Evolutionary conservation across 352 stramenopile genomes (phyloP).

Genomic region (Hyaloperonospora arabidopsidis): DNA sequence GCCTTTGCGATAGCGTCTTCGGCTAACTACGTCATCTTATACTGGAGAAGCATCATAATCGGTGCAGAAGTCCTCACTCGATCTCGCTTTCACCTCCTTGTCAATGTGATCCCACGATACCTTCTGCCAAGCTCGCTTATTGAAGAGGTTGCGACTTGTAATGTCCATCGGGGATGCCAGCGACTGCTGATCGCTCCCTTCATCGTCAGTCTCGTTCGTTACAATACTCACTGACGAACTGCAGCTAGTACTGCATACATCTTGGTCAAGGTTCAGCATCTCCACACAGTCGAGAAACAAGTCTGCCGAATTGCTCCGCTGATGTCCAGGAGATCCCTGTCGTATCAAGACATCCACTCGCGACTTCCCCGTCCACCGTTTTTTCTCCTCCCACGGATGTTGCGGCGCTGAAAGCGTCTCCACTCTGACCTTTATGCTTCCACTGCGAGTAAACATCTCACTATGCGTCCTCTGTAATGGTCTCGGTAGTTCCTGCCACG

Average conservation of each 20-base stretch:
- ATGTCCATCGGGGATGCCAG: constrained; percentile 13
- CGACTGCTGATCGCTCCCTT: constrained; percentile 20
- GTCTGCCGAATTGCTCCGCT: constrained; percentile 70
- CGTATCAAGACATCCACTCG: constrained; percentile 41
- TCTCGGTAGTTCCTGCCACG: constrained; percentile 38
- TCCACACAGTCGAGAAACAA: constrained; percentile 80
- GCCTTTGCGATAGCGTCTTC: not conserved
- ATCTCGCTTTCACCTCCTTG: constrained; percentile 4
- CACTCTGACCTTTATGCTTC: constrained; percentile 1
- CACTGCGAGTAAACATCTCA: constrained; percentile 21
- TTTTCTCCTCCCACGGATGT: constrained; percentile 11
- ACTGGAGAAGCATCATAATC: constrained; percentile 1
- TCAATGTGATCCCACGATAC: constrained; percentile 22
- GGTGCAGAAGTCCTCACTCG: constrained; percentile 1
- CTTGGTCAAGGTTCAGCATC: constrained; percentile 45
- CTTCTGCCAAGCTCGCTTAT: constrained; percentile 14
- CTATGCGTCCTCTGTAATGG: constrained; percentile 30
- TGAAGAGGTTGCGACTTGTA: constrained; percentile 19
- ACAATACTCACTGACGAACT: constrained; percentile 4
- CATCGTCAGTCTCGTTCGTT: constrained; percentile 25
- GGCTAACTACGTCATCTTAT: not conserved
- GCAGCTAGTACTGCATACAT: constrained; percentile 2
- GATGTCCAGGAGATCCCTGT: constrained; percentile 21
- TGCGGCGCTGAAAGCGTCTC: constrained; percentile 3
- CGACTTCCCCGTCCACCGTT: constrained; percentile 28